Evolutionary conservation across 495 filamentous ascomycete species (phyloP).

Genomic region (Aspergillus bertholletiae): DNA sequence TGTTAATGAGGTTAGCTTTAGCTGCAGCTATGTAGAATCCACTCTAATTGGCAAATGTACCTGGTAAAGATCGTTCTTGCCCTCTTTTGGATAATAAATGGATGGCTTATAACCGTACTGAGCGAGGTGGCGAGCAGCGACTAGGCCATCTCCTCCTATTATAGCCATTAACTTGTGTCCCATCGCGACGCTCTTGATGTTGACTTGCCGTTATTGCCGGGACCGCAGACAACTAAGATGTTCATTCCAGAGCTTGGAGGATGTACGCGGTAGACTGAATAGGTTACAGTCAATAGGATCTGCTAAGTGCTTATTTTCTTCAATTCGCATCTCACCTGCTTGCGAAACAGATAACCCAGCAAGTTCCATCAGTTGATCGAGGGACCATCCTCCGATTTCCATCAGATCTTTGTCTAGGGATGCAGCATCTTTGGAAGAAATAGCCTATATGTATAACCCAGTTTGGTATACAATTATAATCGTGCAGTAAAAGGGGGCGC

Average conservation of each 20-base stretch:
- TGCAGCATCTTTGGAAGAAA: constrained; percentile 81
- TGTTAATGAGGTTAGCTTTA: constrained; percentile 21
- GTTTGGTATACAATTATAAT: not conserved
- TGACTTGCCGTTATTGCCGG: constrained; percentile 81
- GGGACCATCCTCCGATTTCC: constrained; percentile 84
- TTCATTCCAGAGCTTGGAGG: constrained; percentile 67
- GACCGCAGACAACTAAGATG: constrained; percentile 86
- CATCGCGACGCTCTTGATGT: not conserved
- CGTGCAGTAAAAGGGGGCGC: not conserved
- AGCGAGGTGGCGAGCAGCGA: constrained; percentile 89
- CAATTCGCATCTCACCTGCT: constrained; percentile 54
- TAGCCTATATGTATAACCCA: constrained; percentile 54
- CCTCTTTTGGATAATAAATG: constrained; percentile 89
- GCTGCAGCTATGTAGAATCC: not conserved
- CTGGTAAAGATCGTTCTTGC: constrained; percentile 86
- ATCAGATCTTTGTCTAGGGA: constrained; percentile 92
- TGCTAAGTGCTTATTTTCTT: not conserved
- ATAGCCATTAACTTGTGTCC: not conserved
- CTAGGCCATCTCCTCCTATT: constrained; percentile 86
- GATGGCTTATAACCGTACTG: constrained; percentile 90
- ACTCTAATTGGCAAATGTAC: constrained; percentile 29
- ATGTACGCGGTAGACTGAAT: constrained; percentile 75
- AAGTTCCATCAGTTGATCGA: constrained; percentile 97
- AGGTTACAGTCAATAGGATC: not conserved
- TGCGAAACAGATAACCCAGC: constrained; percentile 92